A percentile compares a stretch with the other conserved stretches of the same genome.
Evolutionary conservation across 106 monocot genomes (phyloP).

Genomic region (Agapanthus africanus): DNA sequence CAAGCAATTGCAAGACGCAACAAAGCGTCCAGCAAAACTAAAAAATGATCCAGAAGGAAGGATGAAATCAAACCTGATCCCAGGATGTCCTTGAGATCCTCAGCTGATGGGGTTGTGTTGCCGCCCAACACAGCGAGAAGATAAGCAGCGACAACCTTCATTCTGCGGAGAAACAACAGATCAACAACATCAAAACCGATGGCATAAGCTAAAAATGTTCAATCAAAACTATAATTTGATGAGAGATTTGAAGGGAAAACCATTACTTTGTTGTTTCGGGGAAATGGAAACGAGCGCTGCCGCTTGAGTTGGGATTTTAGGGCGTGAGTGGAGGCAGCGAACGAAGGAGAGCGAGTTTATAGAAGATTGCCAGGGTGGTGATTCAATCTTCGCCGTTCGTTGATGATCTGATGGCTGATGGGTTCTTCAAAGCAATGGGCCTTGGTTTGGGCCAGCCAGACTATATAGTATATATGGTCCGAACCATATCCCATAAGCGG

Average conservation of each 20-base stretch:
- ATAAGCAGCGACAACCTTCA: constrained; percentile 20
- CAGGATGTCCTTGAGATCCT: constrained; percentile 9
- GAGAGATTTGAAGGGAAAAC: not conserved
- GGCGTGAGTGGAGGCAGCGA: not conserved
- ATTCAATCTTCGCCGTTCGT: not conserved
- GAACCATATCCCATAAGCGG: too few species aligned
- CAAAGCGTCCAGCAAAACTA: too few species aligned
- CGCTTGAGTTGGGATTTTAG: not conserved
- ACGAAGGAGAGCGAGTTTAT: not conserved
- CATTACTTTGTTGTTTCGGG: too few species aligned
- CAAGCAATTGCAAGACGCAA: too few species aligned
- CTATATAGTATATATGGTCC: too few species aligned
- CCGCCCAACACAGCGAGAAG: constrained; percentile 17
- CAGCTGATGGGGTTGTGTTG: constrained; percentile 5
- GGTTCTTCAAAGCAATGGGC: too few species aligned
- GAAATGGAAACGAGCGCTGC: not conserved
- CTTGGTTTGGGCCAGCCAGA: too few species aligned
- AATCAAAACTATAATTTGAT: not conserved
- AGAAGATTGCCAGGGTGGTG: not conserved
- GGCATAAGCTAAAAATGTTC: too few species aligned
- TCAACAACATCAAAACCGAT: too few species aligned
- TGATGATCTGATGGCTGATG: not conserved
- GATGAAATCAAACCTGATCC: constrained; percentile 17
- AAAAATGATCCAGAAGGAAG: too few species aligned
- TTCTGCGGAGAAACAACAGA: too few species aligned